A percentile compares a stretch with the other conserved stretches of the same genome.
Evolutionary conservation across 2,329 filamentous ascomycete species (phyloP).

Genomic region (Helotiales sp.): DNA sequence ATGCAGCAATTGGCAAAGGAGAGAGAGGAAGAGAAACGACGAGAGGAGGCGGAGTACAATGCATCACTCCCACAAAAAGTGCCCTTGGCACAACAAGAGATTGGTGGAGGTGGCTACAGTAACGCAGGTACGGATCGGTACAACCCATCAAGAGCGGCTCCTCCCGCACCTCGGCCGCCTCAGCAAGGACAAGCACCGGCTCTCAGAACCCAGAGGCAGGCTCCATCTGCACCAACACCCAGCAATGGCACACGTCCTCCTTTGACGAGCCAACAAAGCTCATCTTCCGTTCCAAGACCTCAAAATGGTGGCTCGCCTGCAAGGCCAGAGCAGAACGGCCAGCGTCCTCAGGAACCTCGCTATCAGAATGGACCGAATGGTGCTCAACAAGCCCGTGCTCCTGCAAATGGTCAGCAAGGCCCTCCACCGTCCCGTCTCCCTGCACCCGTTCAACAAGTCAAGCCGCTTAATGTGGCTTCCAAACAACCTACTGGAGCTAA

Average conservation of each 20-base stretch:
- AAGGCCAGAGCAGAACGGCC: slow-evolving; percentile 45
- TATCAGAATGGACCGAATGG: slow-evolving; percentile 44
- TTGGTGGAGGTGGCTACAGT: slow-evolving; percentile 62
- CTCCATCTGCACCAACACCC: slow-evolving; percentile 68
- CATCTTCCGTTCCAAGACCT: slow-evolving; percentile 42
- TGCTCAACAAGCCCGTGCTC: slow-evolving; percentile 41
- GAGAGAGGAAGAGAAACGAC: slow-evolving; percentile 65
- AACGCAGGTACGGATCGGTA: slow-evolving; percentile 59
- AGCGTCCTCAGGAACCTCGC: slow-evolving; percentile 31
- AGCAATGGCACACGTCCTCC: slow-evolving; percentile 46
- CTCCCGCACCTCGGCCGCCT: slow-evolving; percentile 67
- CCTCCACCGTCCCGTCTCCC: slow-evolving; percentile 52
- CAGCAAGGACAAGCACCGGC: slow-evolving; percentile 55
- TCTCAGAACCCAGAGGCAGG: slow-evolving; percentile 74
- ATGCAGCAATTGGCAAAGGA: slow-evolving; percentile 47
- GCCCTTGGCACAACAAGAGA: slow-evolving; percentile 84
- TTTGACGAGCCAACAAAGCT: slow-evolving; percentile 50
- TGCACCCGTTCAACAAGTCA: slow-evolving; percentile 56
- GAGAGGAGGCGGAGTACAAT: slow-evolving; percentile 86
- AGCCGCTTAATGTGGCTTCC: slow-evolving; percentile 75
- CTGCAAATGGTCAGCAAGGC: slow-evolving; percentile 48
- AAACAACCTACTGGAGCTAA: slow-evolving; percentile 53
- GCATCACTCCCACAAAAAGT: slow-evolving; percentile 82
- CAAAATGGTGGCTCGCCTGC: slow-evolving; percentile 38
- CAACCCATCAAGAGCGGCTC: slow-evolving; percentile 82